Evolutionary conservation across 2,329 filamentous ascomycete genomes (phyloP).

Genomic region (Diaporthe citri): DNA sequence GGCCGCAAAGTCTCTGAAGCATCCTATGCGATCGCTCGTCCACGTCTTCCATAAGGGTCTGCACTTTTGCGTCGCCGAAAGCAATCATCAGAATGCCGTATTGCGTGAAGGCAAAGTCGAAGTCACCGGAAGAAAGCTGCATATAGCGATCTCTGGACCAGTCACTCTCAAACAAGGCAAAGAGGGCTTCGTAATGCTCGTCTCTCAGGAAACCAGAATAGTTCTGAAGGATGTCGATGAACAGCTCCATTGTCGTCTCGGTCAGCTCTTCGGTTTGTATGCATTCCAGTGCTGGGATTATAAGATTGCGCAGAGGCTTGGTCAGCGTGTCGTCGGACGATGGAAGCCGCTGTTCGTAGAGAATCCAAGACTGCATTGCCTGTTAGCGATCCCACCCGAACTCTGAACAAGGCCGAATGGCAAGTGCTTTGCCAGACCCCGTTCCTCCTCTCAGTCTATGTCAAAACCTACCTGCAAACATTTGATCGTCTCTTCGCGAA

Average conservation of each 20-base stretch:
- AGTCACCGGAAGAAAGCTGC: constrained; percentile 69
- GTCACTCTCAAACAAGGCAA: constrained; percentile 69
- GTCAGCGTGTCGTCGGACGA: constrained; percentile 69
- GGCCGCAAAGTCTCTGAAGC: constrained; percentile 70
- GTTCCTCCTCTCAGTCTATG: no score
- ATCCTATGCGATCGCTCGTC: constrained; percentile 65
- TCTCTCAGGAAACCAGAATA: constrained; percentile 73
- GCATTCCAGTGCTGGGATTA: constrained; percentile 71
- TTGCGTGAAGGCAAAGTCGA: constrained; percentile 73
- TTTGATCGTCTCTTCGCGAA: constrained; percentile 68
- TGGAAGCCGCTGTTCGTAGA: constrained; percentile 77
- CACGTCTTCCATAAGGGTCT: constrained; percentile 67
- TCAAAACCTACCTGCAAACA: constrained; percentile 68
- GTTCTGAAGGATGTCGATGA: constrained; percentile 74
- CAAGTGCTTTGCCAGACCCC: background rate
- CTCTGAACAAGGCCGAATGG: background rate
- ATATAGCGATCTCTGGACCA: constrained; percentile 71
- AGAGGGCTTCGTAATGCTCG: constrained; percentile 69
- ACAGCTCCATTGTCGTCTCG: constrained; percentile 71
- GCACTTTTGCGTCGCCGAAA: constrained; percentile 75
- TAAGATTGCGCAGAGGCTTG: constrained; percentile 69
- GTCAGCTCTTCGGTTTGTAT: constrained; percentile 71
- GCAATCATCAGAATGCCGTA: constrained; percentile 77
- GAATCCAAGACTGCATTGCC: constrained; percentile 74
- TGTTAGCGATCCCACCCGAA: constrained; percentile 9